phyloP scores from a whole-genome alignment of 1,284 basidiomycete species.

The Phaffia rhodozyma region DNA sequence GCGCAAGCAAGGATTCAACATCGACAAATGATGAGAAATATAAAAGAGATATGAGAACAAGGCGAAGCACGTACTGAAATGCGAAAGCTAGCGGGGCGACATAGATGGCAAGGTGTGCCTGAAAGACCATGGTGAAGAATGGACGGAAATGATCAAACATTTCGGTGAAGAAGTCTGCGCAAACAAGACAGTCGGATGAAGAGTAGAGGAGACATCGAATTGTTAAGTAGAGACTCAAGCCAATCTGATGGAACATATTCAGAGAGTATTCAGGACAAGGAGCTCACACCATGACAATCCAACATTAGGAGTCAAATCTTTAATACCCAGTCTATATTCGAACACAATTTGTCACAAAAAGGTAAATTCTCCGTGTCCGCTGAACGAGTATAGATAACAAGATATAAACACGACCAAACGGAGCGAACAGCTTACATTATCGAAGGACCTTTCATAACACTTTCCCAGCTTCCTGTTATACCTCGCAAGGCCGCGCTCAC shows the following conservation, averaged over 20 bases:
- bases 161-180: constrained; percentile 79
- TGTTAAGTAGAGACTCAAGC: too few relatives aligned
- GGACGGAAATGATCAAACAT: constrained; percentile 97
- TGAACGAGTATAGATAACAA: background rate
- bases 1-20: background rate
- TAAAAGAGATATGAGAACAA: background rate
- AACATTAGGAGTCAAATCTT: constrained; percentile 82
- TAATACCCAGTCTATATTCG: constrained; percentile 48
- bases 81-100: constrained; percentile 74
- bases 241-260: too few relatives aligned
- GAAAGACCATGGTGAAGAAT: constrained; percentile 95
- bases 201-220: too few relatives aligned
- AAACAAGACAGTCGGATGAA: too few relatives aligned
- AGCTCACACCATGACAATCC: constrained; percentile 77
- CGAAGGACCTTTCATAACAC: constrained; percentile 37
- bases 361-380: background rate
- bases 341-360: constrained; percentile 28
- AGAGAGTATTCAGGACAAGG: too few relatives aligned
- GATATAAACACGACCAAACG: constrained; percentile 39
- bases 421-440: constrained; percentile 45
- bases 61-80: constrained; percentile 49
- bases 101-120: constrained; percentile 78
- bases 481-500: constrained; percentile 15
- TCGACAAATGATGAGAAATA: background rate
- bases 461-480: constrained; percentile 28